Percentiles rank a stretch among this genome's conserved stretches.
Conservation (phyloP, 257 asterid species). For the Penstemon eatonii region DNA sequence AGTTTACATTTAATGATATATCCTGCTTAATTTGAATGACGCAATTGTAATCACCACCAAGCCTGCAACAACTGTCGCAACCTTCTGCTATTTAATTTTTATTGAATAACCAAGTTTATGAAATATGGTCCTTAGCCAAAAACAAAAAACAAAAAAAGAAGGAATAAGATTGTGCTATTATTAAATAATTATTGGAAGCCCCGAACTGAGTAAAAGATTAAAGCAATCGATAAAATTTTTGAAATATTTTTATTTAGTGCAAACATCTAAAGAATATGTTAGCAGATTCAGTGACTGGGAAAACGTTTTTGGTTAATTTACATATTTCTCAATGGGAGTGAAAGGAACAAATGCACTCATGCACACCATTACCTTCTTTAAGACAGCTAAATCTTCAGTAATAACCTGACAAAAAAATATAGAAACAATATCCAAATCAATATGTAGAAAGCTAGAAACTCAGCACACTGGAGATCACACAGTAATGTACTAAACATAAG, state of each 20-base stretch:
- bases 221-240: not conserved
- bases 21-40: not conserved
- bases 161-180: not conserved
- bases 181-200: not conserved
- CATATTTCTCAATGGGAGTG: not conserved
- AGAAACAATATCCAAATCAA: conserved; percentile 11
- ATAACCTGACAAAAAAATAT: conserved; percentile 58
- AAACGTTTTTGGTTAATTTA: not conserved
- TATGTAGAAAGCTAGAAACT: conserved; percentile 3
- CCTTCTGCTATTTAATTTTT: conserved; percentile 2
- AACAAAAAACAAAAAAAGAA: not conserved
- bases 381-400: conserved; percentile 76
- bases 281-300: not conserved
- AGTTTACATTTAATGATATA: not conserved
- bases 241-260: not conserved
- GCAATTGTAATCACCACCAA: conserved; percentile 3
- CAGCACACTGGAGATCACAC: not conserved
- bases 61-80: not conserved
- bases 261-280: not conserved
- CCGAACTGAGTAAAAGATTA: conserved; percentile 1
- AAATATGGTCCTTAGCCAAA: not conserved
- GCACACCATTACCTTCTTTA: conserved; percentile 70
- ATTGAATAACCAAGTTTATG: not conserved
- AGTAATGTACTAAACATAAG: not conserved
- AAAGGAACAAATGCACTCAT: conserved; percentile 8